These are phyloP conservation scores for Moniliophthora roreri DNA, from an alignment of 1,284 basidiomycete species.

Conservation along the genomic window DNA sequence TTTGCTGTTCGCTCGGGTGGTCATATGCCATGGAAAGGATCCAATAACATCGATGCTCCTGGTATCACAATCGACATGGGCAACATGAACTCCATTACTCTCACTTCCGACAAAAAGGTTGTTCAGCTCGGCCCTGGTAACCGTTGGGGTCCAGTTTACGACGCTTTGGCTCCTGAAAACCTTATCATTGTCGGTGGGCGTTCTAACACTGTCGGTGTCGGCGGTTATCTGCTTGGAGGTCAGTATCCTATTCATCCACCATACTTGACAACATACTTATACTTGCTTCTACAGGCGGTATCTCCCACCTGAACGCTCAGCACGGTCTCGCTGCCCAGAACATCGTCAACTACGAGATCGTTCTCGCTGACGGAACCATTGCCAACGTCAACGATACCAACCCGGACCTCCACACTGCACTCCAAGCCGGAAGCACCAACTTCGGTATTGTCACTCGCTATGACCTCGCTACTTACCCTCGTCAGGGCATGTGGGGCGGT, in stretches of 20 bases:
- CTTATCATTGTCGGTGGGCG: slow-evolving; percentile 35
- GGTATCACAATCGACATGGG: slow-evolving; percentile 8
- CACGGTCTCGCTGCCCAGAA: slow-evolving; percentile 19
- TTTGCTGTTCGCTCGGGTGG: slow-evolving; percentile 13
- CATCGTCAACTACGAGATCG: slow-evolving; percentile 21
- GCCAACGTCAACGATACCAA: slow-evolving; percentile 16
- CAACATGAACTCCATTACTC: slow-evolving; percentile 26
- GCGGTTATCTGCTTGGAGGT: slow-evolving; percentile 33
- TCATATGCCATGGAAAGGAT: slow-evolving; percentile 12
- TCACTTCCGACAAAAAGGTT: slow-evolving; percentile 18
- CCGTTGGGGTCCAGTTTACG: slow-evolving; percentile 37
- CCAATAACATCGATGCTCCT: slow-evolving; percentile 6
- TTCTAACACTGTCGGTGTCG: slow-evolving; percentile 31
- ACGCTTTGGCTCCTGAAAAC: slow-evolving; percentile 22
- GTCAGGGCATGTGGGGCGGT: slow-evolving; percentile 15
- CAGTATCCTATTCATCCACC: not conserved
- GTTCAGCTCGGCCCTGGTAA: slow-evolving; percentile 32
- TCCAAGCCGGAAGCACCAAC: slow-evolving; percentile 21
- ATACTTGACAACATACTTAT: not conserved
- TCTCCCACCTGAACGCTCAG: slow-evolving; percentile 16
- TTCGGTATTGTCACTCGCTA: slow-evolving; percentile 24
- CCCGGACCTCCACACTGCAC: slow-evolving; percentile 19
- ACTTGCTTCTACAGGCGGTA: slow-evolving; percentile 17
- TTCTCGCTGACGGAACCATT: slow-evolving; percentile 19
- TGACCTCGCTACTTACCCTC: slow-evolving; percentile 18